Conservation (phyloP, 495 filamentous ascomycete species). For the Penicillium samsonianum region DNA sequence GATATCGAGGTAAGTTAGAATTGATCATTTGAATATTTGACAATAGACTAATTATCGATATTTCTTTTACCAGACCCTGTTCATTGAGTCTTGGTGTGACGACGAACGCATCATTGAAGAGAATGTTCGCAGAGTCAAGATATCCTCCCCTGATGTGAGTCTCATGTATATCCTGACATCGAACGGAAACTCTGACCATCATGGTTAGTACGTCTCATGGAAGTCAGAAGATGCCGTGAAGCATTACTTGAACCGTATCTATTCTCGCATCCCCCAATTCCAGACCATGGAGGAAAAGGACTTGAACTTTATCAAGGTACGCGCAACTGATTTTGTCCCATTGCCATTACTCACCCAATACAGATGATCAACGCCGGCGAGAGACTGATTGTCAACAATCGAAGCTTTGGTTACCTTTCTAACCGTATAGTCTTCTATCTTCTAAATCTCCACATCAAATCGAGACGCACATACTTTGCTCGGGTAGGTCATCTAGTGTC, state of each 20-base stretch:
- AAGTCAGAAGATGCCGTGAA: conserved; percentile 85
- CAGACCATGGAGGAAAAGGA: conserved; percentile 95
- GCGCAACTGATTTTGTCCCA: not conserved
- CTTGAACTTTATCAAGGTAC: conserved; percentile 88
- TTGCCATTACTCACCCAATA: conserved; percentile 18
- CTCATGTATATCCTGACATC: not conserved
- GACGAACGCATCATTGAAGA: conserved; percentile 94
- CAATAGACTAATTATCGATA: not conserved
- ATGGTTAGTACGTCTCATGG: conserved; percentile 78
- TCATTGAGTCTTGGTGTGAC: conserved; percentile 93
- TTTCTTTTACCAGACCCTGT: conserved; percentile 69
- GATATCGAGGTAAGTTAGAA: conserved; percentile 71
- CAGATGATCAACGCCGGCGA: conserved; percentile 98
- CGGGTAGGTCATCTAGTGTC: conserved; percentile 53
- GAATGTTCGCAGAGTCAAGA: conserved; percentile 96
- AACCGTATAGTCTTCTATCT: conserved; percentile 98
- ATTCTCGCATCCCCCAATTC: conserved; percentile 89
- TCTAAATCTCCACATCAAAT: conserved; percentile 95
- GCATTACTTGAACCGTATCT: conserved; percentile 86
- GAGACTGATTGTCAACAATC: conserved; percentile 87
- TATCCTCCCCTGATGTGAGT: conserved; percentile 91
- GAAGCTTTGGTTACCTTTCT: conserved; percentile 91
- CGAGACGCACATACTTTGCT: conserved; percentile 89
- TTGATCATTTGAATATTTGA: not conserved
- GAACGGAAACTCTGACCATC: conserved; percentile 12